These are phyloP conservation scores for Fusarium ramigenum DNA, from an alignment of 2,329 filamentous ascomycete species.

Conservation along the genomic window DNA sequence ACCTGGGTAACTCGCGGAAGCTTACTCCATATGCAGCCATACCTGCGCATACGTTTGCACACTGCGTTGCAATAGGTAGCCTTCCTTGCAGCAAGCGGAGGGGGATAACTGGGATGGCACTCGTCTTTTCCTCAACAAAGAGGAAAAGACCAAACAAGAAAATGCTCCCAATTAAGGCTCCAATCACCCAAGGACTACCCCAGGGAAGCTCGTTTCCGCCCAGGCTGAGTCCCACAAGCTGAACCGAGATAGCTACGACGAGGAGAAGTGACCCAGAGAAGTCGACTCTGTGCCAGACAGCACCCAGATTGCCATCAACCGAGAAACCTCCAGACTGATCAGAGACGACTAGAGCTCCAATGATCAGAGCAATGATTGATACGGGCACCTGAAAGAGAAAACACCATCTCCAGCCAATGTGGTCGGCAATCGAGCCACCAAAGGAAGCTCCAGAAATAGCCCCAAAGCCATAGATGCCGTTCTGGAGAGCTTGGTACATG, in stretches of 20 bases:
- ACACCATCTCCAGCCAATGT: slow-evolving; percentile 74
- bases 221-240: slow-evolving; percentile 64
- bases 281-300: slow-evolving; percentile 65
- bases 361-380: slow-evolving; percentile 61
- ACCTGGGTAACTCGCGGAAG: slow-evolving; percentile 12
- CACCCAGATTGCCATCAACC: slow-evolving; percentile 45
- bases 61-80: slow-evolving; percentile 63
- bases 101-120: slow-evolving; percentile 63
- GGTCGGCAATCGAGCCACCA: slow-evolving; percentile 71
- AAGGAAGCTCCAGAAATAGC: slow-evolving; percentile 70
- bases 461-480: slow-evolving; percentile 69
- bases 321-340: slow-evolving; percentile 51
- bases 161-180: slow-evolving; percentile 54
- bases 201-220: slow-evolving; percentile 66
- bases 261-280: slow-evolving; percentile 65
- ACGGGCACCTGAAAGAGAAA: slow-evolving; percentile 71
- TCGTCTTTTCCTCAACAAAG: slow-evolving; percentile 58
- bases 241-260: slow-evolving; percentile 65
- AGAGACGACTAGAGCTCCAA: slow-evolving; percentile 63
- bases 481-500: slow-evolving; percentile 70
- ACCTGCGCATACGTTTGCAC: slow-evolving; percentile 68
- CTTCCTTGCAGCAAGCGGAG: slow-evolving; percentile 65
- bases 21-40: slow-evolving; percentile 70
- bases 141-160: slow-evolving; percentile 57
- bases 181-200: slow-evolving; percentile 59